Base-by-base conservation (phyloP, 805 yeast genomes). In the Lachancea dasiensis region DNA sequence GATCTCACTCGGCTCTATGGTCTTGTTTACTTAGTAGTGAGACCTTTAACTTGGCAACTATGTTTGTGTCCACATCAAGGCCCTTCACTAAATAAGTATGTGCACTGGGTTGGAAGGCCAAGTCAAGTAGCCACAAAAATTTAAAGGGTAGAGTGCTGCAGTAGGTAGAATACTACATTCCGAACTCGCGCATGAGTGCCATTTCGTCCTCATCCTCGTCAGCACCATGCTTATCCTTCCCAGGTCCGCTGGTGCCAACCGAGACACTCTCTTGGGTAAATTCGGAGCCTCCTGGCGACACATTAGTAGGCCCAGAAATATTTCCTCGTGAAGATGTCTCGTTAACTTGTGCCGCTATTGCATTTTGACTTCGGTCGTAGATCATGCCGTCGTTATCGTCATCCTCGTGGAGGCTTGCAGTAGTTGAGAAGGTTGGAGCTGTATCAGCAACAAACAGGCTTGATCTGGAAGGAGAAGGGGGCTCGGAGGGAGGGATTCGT, bases 191-290 rank as follows among this genome's bases (percentile, higher is more conserved):
- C 56, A 52, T 49, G 20, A 45, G 51, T n/a, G 45, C 51, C 34
- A 52, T 14, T 9, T 50, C 58, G n/a, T 50, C 56, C 33, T 48
- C 47, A 31, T 53, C 58, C 17, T 50, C 56, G 7, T 42, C 44
- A 17, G 40, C 41, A 2, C 40, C 40, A 10, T 46, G n/a, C n/a
- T n/a, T n/a, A n/a, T n/a, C n/a, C 49, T 13, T 27, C 45, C 13
- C 25, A 25, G 6, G 23, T 20, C 22, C 16, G n/a, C n/a, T n/a
- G n/a, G n/a, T n/a, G n/a, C n/a, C n/a, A n/a, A n/a, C n/a, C n/a
- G n/a, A n/a, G n/a, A n/a, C n/a, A n/a, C n/a, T 16, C 15, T 24
- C 36, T n/a, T 6, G 22, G 11, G 29, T 20, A 4, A n/a, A 4
- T n/a, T 28, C 31, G 3, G 31, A 4, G 4, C 18, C 31, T 5